Evolutionary conservation across 2,329 filamentous ascomycete species (phyloP).

Genomic region (Knoxdaviesia capensis): DNA sequence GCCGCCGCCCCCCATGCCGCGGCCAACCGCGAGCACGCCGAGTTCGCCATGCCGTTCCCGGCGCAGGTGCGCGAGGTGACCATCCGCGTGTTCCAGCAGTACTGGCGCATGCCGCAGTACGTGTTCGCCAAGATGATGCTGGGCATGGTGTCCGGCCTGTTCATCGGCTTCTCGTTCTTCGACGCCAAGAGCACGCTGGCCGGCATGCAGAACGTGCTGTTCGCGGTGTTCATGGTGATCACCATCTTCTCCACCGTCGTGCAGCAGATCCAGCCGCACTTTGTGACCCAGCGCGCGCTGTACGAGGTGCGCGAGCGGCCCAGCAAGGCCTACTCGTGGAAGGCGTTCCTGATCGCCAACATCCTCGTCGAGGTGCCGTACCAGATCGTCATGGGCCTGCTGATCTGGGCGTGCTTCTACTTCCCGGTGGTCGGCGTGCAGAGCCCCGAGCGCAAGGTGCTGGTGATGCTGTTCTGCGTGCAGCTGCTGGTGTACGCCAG

Average conservation of each 20-base stretch:
- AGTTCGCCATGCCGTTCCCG: slow-evolving; percentile 60
- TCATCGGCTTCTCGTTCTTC: slow-evolving; percentile 60
- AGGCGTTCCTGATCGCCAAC: slow-evolving; percentile 51
- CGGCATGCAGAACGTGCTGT: slow-evolving; percentile 58
- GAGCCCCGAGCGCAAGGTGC: slow-evolving; percentile 32
- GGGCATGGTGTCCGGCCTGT: slow-evolving; percentile 38
- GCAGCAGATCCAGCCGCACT: slow-evolving; percentile 56
- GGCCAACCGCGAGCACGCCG: slow-evolving; percentile 19
- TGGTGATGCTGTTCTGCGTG: slow-evolving; percentile 45
- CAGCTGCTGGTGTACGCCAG: slow-evolving; percentile 52
- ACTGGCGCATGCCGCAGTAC: slow-evolving; percentile 65
- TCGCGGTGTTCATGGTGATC: slow-evolving; percentile 54
- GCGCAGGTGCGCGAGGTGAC: slow-evolving; percentile 46
- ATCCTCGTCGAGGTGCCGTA: slow-evolving; percentile 55
- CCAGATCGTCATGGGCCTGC: slow-evolving; percentile 40
- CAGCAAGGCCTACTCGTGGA: slow-evolving; percentile 57
- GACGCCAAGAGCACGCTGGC: slow-evolving; percentile 30
- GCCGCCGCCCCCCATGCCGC: slow-evolving; percentile 8
- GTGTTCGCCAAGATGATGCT: slow-evolving; percentile 54
- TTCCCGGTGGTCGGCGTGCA: slow-evolving; percentile 36
- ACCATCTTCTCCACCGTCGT: slow-evolving; percentile 55
- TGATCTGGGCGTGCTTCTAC: slow-evolving; percentile 48
- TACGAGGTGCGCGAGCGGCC: slow-evolving; percentile 65
- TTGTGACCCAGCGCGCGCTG: slow-evolving; percentile 50
- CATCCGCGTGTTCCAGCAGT: slow-evolving; percentile 56